phyloP scores from a whole-genome alignment of 768 basidiomycete genomes.

The Rhodosporidiobolus odoratus region DNA sequence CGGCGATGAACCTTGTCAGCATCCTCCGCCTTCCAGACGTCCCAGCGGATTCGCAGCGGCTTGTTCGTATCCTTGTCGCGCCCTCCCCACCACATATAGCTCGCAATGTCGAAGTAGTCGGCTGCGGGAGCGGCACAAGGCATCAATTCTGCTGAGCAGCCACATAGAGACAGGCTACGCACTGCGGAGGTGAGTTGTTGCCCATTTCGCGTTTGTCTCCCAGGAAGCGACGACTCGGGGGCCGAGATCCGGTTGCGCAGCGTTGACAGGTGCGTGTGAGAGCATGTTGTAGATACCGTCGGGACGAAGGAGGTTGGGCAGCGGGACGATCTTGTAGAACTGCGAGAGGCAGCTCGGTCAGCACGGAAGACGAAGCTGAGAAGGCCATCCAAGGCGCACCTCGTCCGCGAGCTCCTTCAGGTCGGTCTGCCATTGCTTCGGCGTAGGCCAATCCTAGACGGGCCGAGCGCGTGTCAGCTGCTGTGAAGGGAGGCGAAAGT shows the following conservation, averaged over 20 bases:
- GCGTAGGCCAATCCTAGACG: conserved; percentile 8
- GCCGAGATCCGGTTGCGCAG: conserved; percentile 8
- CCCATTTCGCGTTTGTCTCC: conserved; percentile 24
- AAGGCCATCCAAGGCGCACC: not conserved
- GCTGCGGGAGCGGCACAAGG: not conserved
- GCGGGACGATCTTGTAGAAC: conserved; percentile 22
- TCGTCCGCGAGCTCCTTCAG: conserved; percentile 3
- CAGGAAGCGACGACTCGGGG: conserved; percentile 6
- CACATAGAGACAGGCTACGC: not conserved
- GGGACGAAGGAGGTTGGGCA: conserved; percentile 22
- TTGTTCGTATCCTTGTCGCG: conserved; percentile 9
- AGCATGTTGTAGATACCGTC: conserved; percentile 27
- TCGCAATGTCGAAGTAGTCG: conserved; percentile 9
- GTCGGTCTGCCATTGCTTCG: conserved; percentile 4
- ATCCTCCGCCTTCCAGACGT: conserved; percentile 21
- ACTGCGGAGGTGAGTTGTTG: conserved; percentile 22
- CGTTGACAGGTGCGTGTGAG: conserved; percentile 29
- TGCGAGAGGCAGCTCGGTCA: not conserved
- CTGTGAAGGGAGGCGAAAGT: no score
- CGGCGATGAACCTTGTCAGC: not conserved
- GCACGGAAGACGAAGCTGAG: not conserved
- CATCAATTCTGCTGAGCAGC: no score
- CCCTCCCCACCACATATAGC: conserved; percentile 21
- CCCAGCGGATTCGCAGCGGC: conserved; percentile 25
- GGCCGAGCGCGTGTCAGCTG: not conserved